phyloP scores from a whole-genome alignment of 2,329 filamentous ascomycete genomes.

The Hymenoscyphus scutula region DNA sequence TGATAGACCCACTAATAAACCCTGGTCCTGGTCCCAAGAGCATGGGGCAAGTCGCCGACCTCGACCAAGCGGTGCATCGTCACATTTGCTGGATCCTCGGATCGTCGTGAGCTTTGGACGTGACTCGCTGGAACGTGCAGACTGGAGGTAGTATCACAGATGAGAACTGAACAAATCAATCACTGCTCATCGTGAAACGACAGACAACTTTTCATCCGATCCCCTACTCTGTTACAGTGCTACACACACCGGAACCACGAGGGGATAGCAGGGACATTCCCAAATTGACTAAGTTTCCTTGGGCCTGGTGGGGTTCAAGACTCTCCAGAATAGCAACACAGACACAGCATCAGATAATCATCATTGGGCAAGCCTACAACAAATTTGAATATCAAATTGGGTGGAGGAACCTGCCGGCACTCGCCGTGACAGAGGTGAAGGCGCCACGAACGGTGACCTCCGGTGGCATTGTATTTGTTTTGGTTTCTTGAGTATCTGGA shows the following conservation, averaged over 20 bases:
- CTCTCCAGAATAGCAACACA: background rate
- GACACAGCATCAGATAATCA: background rate
- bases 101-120: conserved; percentile 1
- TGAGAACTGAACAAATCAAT: conserved; percentile 1
- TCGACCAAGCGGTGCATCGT: background rate
- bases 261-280: background rate
- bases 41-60: conserved; percentile 2
- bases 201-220: background rate
- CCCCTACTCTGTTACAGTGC: background rate
- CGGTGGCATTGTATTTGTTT: conserved; percentile 2
- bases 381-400: background rate
- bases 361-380: background rate
- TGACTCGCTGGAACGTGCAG: conserved; percentile 1
- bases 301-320: background rate
- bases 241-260: background rate
- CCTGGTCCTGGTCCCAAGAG: background rate
- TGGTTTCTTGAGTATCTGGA: no score
- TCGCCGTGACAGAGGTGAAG: background rate
- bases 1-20: background rate
- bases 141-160: background rate
- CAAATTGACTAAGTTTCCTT: background rate
- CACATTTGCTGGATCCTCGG: conserved; percentile 3
- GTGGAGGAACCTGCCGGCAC: background rate
- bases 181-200: background rate
- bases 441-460: background rate